A percentile compares a stretch with the other conserved stretches of the same genome.
These are phyloP conservation scores for Eleusine coracana DNA, from an alignment of 176 grass and related monocot genomes.

Conservation along the genomic window DNA sequence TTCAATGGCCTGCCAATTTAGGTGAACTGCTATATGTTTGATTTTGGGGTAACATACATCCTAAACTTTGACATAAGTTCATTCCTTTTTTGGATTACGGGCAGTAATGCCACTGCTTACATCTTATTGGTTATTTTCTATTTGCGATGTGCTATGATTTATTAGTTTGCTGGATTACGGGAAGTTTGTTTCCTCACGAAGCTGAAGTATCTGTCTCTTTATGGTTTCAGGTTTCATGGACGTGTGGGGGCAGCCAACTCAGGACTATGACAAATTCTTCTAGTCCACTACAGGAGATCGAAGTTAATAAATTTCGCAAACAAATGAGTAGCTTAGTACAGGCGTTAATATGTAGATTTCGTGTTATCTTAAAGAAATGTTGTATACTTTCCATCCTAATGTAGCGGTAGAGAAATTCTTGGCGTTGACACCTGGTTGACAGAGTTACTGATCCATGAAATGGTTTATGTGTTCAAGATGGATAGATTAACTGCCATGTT, in stretches of 20 bases:
- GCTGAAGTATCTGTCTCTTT: not conserved
- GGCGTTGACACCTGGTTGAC: slow-evolving; percentile 27
- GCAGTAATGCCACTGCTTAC: not conserved
- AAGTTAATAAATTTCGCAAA: slow-evolving; percentile 21
- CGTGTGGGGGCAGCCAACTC: slow-evolving; percentile 62
- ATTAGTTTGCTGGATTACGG: slow-evolving; percentile 10
- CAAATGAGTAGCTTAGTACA: slow-evolving; percentile 44
- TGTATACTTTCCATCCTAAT: slow-evolving; percentile 15
- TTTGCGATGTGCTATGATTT: not conserved
- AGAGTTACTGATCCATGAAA: slow-evolving; percentile 20
- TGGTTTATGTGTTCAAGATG: slow-evolving; percentile 19
- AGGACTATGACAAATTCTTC: slow-evolving; percentile 68
- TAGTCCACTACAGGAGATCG: slow-evolving; percentile 7
- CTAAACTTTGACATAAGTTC: not conserved
- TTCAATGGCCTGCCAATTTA: slow-evolving; percentile 32
- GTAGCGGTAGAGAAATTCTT: slow-evolving; percentile 29
- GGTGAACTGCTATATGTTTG: slow-evolving; percentile 25
- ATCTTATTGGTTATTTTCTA: not conserved
- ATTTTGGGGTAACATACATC: slow-evolving; percentile 4
- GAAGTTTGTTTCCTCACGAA: not conserved
- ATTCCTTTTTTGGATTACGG: slow-evolving; percentile 26
- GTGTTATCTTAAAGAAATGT: slow-evolving; percentile 14
- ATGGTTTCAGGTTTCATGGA: slow-evolving; percentile 66
- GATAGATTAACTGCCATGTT: not conserved
- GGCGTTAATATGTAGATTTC: slow-evolving; percentile 48